Evolutionary conservation across 352 stramenopile genomes (phyloP).

Genomic region (Phytopythium sindhum): DNA sequence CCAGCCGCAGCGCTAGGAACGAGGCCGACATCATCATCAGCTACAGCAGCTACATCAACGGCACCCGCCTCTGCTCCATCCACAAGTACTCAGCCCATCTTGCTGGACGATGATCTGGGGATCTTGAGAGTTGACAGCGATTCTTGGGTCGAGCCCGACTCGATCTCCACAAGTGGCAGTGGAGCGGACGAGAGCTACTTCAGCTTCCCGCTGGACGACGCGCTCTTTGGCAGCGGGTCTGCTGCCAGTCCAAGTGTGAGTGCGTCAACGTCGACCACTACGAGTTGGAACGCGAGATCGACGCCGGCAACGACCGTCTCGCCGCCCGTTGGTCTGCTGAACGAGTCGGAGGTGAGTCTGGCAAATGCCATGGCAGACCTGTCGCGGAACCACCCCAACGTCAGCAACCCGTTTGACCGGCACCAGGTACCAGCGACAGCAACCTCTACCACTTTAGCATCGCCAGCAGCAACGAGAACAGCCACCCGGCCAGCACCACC

Average conservation of each 20-base stretch:
- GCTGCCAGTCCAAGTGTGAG: conserved; percentile 5
- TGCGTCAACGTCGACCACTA: background rate
- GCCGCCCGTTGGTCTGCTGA: conserved; percentile 23
- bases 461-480: background rate
- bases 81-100: conserved; percentile 17
- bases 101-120: conserved; percentile 57
- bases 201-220: conserved; percentile 55
- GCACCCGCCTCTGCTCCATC: conserved; percentile 5
- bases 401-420: conserved; percentile 47
- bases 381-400: conserved; percentile 50
- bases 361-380: conserved; percentile 63
- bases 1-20: background rate
- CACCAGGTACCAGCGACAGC: conserved; percentile 12
- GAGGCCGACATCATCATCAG: background rate
- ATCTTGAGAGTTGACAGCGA: conserved; percentile 67
- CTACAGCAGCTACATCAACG: conserved; percentile 1
- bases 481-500: conserved; percentile 11
- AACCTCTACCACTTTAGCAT: background rate
- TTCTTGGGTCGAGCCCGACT: conserved; percentile 47
- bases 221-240: conserved; percentile 26
- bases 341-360: conserved; percentile 42
- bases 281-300: conserved; percentile 3
- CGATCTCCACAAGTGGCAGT: conserved; percentile 10
- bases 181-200: conserved; percentile 32
- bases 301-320: conserved; percentile 4